These are phyloP conservation scores for Setaria italica DNA, from an alignment of 202 grass and related monocot species.

Conservation along the genomic window DNA sequence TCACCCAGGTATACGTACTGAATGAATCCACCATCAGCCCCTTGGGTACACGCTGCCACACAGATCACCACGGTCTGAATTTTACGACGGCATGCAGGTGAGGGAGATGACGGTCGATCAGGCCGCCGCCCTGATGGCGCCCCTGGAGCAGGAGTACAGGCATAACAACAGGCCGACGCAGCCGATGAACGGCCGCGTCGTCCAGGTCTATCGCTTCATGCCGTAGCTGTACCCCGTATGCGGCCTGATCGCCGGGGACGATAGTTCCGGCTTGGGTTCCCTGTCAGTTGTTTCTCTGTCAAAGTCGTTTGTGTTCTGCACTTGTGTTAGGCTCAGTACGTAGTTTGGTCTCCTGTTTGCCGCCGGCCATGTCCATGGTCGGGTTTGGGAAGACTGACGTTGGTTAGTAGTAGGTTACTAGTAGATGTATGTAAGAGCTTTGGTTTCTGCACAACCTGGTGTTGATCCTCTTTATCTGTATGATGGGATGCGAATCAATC, in stretches of 20 bases:
- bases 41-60: too few relatives aligned
- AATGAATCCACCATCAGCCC: not conserved
- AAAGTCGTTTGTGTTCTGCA: not conserved
- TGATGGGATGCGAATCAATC: not conserved
- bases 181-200: constrained; percentile 58
- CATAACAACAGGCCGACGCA: constrained; percentile 75
- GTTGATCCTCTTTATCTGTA: not conserved
- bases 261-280: not conserved
- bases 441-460: not conserved
- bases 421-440: not conserved
- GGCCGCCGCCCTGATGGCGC: constrained; percentile 58
- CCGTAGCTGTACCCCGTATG: too few relatives aligned
- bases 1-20: constrained; percentile 38
- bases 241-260: too few relatives aligned
- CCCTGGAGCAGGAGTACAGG: constrained; percentile 59
- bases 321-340: not conserved
- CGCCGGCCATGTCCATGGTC: not conserved
- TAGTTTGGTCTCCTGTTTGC: not conserved
- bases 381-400: not conserved
- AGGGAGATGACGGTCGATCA: constrained; percentile 72
- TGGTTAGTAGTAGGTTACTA: not conserved
- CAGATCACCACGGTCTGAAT: too few relatives aligned
- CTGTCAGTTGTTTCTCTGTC: not conserved
- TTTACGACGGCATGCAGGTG: constrained; percentile 32
- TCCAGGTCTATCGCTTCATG: constrained; percentile 51